phyloP scores from a whole-genome alignment of 192 early-diverging fungal species.

The Borealophlyctis nickersoniae region DNA sequence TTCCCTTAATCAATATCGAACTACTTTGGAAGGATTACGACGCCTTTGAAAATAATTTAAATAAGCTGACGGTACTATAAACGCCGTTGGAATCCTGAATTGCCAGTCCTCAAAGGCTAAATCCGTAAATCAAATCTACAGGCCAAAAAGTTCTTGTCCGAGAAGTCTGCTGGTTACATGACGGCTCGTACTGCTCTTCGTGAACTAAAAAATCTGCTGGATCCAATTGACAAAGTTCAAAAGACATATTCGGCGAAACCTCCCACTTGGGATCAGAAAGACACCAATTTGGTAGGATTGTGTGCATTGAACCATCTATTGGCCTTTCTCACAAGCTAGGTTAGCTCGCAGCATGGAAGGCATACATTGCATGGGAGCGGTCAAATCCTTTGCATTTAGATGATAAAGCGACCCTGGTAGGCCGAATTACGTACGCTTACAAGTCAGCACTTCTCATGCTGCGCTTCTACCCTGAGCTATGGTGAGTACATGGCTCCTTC shows the following conservation, averaged over 20 bases:
- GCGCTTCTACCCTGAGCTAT: conserved; percentile 85
- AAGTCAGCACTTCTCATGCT: conserved; percentile 80
- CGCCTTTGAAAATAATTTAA: conserved; percentile 80
- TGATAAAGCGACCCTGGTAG: conserved; percentile 51
- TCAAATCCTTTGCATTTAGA: conserved; percentile 81
- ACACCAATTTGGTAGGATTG: conserved; percentile 48
- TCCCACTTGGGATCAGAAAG: conserved; percentile 76
- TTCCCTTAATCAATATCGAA: conserved; percentile 85
- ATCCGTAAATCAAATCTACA: conserved; percentile 24
- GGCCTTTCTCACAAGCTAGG: conserved; percentile 2
- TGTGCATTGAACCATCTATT: conserved; percentile 44
- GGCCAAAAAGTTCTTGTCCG: conserved; percentile 88
- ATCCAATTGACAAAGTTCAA: conserved; percentile 65
- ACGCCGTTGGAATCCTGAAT: no score
- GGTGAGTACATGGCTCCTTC: conserved; percentile 49
- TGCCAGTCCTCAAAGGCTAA: background rate
- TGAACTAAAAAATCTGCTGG: conserved; percentile 75
- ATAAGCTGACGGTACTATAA: conserved; percentile 69
- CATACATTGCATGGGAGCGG: conserved; percentile 87
- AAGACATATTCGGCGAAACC: conserved; percentile 66
- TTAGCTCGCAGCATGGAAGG: conserved; percentile 77
- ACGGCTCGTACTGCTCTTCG: conserved; percentile 82
- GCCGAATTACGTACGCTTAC: conserved; percentile 81
- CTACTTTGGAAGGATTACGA: conserved; percentile 96
- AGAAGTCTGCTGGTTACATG: conserved; percentile 88